Evolutionary conservation across 2,329 filamentous ascomycete species (phyloP), one percentile per base, ranked within the genome.

Genomic region (Didymosphaeria variabile): DNA sequence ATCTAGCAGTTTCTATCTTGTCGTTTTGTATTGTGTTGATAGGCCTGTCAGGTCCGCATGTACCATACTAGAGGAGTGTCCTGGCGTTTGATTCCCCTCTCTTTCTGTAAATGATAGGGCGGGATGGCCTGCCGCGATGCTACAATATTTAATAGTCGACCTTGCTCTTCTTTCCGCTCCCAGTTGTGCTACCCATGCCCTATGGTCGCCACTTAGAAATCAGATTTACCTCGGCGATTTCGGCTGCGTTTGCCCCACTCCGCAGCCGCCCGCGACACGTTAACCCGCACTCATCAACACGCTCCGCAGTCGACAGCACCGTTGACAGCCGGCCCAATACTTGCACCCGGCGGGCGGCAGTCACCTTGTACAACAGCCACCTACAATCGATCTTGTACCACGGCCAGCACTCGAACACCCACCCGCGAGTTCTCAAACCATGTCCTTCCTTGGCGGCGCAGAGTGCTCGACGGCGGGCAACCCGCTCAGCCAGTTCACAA

Each of bases 401-500:
- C 45, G 36, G 40, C 3, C 8, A 21, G 9, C 31, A 29, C 29
- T 9, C 29, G 31, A 26, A 7, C 46, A 19, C 13, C 15, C 7
- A 19, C n/a, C 52, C 21, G 9, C 44, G 36, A 29, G 6, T 10
- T 19, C 44, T 23, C 34, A 34, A n/a, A 47, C 64, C 68, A 98
- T 99, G 94, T 97, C 94, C 58, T 98, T 99, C 80, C 87, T 98
- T 73, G 92, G 93, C 81, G 94, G 94, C 71, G 91, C 94, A 71
- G 95, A 98, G 83, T 99, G 95, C 86, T 98, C 94, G 59, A 96
- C 95, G 64, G 93, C 92, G 67, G 93, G 91, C 75, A 99, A 99
- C 80, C 95, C 96, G 60, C 89, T 99, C 73, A 94, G 92, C 77
- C 95, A 98, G 84, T 97, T 99, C 79, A 93, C 94, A 67, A 99